Evolutionary conservation across 1,284 basidiomycete species (phyloP).

Genomic region (Golubevia sp.): DNA sequence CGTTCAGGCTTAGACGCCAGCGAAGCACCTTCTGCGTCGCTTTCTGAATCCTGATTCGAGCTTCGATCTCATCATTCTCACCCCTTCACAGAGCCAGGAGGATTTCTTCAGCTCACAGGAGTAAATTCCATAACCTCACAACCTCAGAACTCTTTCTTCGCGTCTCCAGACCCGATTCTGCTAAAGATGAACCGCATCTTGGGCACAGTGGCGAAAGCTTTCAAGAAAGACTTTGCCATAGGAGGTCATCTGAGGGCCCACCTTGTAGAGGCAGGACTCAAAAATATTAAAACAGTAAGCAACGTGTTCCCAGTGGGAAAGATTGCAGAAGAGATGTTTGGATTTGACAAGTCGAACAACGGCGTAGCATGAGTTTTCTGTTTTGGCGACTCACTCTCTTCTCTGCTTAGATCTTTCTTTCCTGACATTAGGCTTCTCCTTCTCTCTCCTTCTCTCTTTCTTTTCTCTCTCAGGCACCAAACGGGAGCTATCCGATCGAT

Average conservation of each 20-base stretch:
- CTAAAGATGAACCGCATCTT: neutral
- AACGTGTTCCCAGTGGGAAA: neutral
- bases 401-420: too few relatives aligned
- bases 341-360: neutral
- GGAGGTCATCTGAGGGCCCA: neutral
- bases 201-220: neutral
- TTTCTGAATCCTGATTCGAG: too few relatives aligned
- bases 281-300: neutral
- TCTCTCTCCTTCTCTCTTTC: too few relatives aligned
- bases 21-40: neutral
- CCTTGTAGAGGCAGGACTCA: neutral
- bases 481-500: too few relatives aligned
- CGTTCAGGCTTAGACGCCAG: too few relatives aligned
- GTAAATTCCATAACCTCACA: neutral
- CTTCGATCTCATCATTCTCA: too few relatives aligned
- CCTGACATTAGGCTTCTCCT: too few relatives aligned
- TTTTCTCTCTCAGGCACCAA: too few relatives aligned
- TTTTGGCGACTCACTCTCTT: too few relatives aligned
- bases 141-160: neutral
- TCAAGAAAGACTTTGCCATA: neutral
- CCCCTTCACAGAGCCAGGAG: neutral
- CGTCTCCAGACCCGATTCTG: neutral
- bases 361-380: too few relatives aligned
- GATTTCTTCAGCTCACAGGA: neutral
- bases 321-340: neutral